A percentile compares a stretch with the other conserved stretches of the same genome.
phyloP scores from a whole-genome alignment of 169 alveolate genomes.

The Plasmodium cynomolgi region DNA sequence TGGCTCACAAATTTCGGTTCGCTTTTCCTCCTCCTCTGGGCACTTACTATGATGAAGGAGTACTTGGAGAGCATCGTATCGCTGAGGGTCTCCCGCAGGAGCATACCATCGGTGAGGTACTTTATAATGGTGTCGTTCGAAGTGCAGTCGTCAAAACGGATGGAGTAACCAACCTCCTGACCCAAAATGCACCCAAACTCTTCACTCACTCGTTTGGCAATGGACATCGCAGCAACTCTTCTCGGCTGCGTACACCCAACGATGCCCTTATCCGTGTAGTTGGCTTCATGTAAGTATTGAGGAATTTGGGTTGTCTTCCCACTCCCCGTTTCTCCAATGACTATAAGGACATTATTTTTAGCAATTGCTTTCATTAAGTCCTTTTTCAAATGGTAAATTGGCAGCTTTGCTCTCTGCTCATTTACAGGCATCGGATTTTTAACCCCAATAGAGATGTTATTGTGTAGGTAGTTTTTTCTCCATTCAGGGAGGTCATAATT shows the following conservation, averaged over 20 bases:
- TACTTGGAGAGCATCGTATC: conserved; percentile 93
- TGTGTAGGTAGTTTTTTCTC: conserved; percentile 88
- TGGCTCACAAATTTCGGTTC: not conserved
- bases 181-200: conserved; percentile 99
- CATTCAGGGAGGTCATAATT: conserved; percentile 92
- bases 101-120: conserved; percentile 99
- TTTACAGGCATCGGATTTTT: conserved; percentile 88
- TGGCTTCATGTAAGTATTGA: conserved; percentile 95
- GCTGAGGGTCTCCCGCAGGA: conserved; percentile 96
- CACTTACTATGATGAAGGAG: conserved; percentile 92
- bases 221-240: conserved; percentile 98
- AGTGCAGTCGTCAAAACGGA: conserved; percentile 98
- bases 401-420: conserved; percentile 96
- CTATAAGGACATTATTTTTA: conserved; percentile 94
- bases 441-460: conserved; percentile 84
- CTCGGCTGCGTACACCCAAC: conserved; percentile 99
- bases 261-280: conserved; percentile 91
- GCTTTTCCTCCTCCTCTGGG: not conserved
- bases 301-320: conserved; percentile 98
- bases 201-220: conserved; percentile 98
- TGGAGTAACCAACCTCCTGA: conserved; percentile 96
- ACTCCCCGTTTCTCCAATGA: conserved; percentile 99
- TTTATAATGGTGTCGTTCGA: conserved; percentile 97
- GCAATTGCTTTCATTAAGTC: conserved; percentile 93
- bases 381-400: conserved; percentile 94